Conservation (phyloP, 495 filamentous ascomycete species). For the Hyphodiscus hymeniophilus region DNA sequence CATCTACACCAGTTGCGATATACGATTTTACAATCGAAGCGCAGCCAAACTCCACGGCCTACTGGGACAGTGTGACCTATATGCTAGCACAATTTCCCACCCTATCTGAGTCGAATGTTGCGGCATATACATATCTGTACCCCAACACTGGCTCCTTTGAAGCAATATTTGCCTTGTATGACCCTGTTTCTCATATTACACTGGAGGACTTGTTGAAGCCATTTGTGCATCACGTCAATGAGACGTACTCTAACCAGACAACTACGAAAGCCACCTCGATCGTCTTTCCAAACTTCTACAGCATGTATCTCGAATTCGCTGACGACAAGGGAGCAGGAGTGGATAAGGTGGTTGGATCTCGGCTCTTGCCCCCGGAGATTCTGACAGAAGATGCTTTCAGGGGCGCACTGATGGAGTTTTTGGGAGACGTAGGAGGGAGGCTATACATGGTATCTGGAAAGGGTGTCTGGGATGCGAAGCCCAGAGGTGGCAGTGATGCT, state of each 20-base stretch:
- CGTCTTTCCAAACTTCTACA: slow-evolving; percentile 3
- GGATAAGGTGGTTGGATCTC: slow-evolving; percentile 7
- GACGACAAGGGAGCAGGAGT: slow-evolving; percentile 1
- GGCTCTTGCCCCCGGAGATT: slow-evolving; percentile 22
- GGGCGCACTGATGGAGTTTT: neutral
- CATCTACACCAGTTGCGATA: slow-evolving; percentile 3
- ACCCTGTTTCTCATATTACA: neutral
- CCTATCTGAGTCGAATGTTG: slow-evolving; percentile 2
- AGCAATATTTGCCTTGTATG: neutral
- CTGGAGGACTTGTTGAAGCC: slow-evolving; percentile 2
- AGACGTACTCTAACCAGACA: slow-evolving; percentile 5
- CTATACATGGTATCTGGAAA: slow-evolving; percentile 8
- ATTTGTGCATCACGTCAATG: slow-evolving; percentile 1
- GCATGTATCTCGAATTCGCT: neutral
- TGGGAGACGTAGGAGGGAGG: no score
- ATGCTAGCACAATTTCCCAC: no score
- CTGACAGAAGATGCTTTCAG: neutral
- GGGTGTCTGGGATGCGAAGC: slow-evolving; percentile 7
- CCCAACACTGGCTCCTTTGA: slow-evolving; percentile 1
- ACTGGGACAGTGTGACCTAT: no score
- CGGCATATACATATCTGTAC: slow-evolving; percentile 2
- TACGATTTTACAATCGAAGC: slow-evolving; percentile 3
- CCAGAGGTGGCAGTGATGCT: slow-evolving; percentile 12
- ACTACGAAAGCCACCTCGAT: neutral
- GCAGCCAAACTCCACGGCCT: no score